These are phyloP conservation scores for Sequoia sempervirens DNA, from an alignment of 75 land plant species.

Conservation along the genomic window DNA sequence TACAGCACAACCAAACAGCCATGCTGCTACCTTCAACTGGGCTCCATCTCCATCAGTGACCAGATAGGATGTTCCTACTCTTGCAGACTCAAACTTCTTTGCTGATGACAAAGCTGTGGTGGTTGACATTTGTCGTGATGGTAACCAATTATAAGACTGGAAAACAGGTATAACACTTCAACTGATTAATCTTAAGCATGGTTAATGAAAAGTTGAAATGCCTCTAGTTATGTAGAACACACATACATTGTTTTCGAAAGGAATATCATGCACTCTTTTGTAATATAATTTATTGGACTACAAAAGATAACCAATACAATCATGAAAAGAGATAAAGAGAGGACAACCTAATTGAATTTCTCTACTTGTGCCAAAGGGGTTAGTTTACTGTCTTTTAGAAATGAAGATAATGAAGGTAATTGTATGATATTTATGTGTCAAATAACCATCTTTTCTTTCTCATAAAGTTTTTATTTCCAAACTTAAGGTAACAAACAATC, in stretches of 20 bases:
- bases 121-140: constrained; percentile 17
- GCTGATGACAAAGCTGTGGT: constrained; percentile 1
- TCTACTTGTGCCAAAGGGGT: neutral
- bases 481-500: neutral
- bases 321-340: neutral
- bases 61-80: constrained; percentile 40
- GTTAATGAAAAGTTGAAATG: neutral
- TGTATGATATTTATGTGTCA: neutral
- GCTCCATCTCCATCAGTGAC: constrained; percentile 53
- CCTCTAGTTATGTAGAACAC: neutral
- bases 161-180: neutral
- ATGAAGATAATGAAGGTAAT: neutral
- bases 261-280: neutral
- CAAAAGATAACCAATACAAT: neutral
- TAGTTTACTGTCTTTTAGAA: neutral
- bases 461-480: neutral
- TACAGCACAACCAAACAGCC: constrained; percentile 88
- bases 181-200: neutral
- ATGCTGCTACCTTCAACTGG: constrained; percentile 74
- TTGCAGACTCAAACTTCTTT: constrained; percentile 10
- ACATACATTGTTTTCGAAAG: neutral
- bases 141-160: constrained; percentile 5
- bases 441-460: neutral
- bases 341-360: neutral
- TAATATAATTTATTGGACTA: neutral